Conservation (phyloP, 768 basidiomycete genomes). For the Ramaria sp. region DNA sequence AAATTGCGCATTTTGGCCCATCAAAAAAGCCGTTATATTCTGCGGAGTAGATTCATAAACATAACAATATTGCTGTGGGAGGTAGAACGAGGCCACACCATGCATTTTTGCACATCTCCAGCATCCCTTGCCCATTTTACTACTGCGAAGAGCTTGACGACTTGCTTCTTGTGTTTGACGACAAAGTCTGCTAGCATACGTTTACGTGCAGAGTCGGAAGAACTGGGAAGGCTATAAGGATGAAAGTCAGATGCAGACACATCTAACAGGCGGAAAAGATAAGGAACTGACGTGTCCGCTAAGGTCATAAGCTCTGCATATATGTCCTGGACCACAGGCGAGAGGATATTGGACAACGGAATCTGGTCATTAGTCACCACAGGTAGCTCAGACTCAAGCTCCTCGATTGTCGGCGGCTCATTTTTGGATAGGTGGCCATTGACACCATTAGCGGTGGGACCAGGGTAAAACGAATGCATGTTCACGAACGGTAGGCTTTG, state of each 20-base stretch:
- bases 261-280: neutral
- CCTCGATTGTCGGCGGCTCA: conserved; percentile 29
- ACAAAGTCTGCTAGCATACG: conserved; percentile 81
- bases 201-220: conserved; percentile 74
- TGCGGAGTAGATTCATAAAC: conserved; percentile 19
- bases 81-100: conserved; percentile 34
- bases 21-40: conserved; percentile 83
- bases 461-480: neutral
- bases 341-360: conserved; percentile 60
- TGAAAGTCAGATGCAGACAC: conserved; percentile 1
- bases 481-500: neutral
- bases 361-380: conserved; percentile 64
- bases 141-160: conserved; percentile 80
- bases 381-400: conserved; percentile 67
- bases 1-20: conserved; percentile 79
- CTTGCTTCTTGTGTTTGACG: conserved; percentile 81
- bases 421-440: conserved; percentile 25
- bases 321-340: conserved; percentile 65
- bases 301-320: conserved; percentile 77
- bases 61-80: neutral
- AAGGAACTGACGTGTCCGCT: conserved; percentile 67
- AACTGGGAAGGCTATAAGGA: conserved; percentile 53
- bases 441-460: neutral
- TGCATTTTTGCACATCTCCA: conserved; percentile 74
- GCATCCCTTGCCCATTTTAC: conserved; percentile 83